Base-by-base conservation (phyloP, 495 filamentous ascomycete species). In the Penicillium canescens region DNA sequence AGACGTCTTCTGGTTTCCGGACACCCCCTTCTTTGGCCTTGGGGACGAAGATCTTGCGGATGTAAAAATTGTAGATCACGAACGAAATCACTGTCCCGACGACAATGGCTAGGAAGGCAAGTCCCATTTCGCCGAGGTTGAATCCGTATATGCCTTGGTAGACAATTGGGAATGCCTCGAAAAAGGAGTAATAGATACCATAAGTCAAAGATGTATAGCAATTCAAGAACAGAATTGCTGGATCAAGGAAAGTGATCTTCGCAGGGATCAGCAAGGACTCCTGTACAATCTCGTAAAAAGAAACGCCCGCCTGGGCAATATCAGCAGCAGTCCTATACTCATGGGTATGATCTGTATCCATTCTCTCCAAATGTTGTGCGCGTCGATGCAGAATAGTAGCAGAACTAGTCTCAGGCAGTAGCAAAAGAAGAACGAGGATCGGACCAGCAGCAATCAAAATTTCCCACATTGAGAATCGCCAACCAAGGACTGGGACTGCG, bases 341-440 rank as follows among this genome's bases (percentile, higher is more conserved):
- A 2, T 13, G 39, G 11, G 18, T 12, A 1, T 46, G 36, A 9
- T 26, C 59, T 0, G 34, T 13, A 39, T 66, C 59, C 4, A 58
- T 54, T 39, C 65, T 64, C 26, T 77, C 67, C 2, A 82, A 65
- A 20, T 80, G 75, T 28, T 59, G 45, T 1, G 79, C 79, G 24
- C 80, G 75, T 14, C 75, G 75, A 42, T 79, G 70, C 6, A 83
- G 69, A 56, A 83, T 81, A 50, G 78, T 82, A 0, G 70, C 63
- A 36, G 76, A 68, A 13, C 71, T 72, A 0, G 80, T 82, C 56
- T 85, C 82, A 4, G 79, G 82, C 5, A 81, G 56, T 41, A 70
- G 60, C 45, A 83, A 59, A 49, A 83, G 71, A 52, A 82, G 68
- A 16, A 73, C 41, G 18, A 82, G 49, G 43, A 74, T 73, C 18